A percentile compares a stretch with the other conserved stretches of the same genome.
Evolutionary conservation across 768 basidiomycete genomes (phyloP).

Genomic region (Naganishia vishniacii): DNA sequence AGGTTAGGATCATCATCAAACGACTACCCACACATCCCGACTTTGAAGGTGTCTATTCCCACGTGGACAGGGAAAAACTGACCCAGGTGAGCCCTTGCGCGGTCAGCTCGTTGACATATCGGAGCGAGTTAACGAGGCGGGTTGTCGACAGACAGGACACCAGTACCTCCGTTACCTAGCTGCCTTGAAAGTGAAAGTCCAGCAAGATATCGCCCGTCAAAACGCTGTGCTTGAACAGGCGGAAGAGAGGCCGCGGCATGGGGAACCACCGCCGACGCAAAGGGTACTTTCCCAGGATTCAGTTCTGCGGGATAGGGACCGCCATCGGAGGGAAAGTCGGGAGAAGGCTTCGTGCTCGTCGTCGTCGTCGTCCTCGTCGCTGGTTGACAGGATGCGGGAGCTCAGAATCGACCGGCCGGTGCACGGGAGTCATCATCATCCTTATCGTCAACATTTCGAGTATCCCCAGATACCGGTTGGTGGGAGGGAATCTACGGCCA

Average conservation of each 20-base stretch:
- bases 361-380: too few species aligned
- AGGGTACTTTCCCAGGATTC: too few species aligned
- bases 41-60: background rate
- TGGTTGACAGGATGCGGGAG: background rate
- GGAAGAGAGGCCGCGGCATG: background rate
- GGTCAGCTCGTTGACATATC: too few species aligned
- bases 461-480: slow-evolving; percentile 13
- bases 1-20: slow-evolving; percentile 3
- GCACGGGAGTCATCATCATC: too few species aligned
- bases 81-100: background rate
- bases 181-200: background rate
- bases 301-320: background rate
- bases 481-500: background rate
- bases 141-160: background rate
- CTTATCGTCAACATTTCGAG: background rate
- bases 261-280: background rate
- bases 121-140: too few species aligned
- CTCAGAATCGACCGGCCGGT: too few species aligned
- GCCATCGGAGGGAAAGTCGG: background rate
- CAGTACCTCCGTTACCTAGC: slow-evolving; percentile 1
- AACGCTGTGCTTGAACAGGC: background rate
- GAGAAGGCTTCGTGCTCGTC: too few species aligned
- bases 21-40: slow-evolving; percentile 25
- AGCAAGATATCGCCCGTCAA: slow-evolving; percentile 1
- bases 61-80: background rate